A percentile compares a stretch with the other conserved stretches of the same genome.
Conservation (phyloP, 305 asterid species). For the Fraxinus sp. region DNA sequence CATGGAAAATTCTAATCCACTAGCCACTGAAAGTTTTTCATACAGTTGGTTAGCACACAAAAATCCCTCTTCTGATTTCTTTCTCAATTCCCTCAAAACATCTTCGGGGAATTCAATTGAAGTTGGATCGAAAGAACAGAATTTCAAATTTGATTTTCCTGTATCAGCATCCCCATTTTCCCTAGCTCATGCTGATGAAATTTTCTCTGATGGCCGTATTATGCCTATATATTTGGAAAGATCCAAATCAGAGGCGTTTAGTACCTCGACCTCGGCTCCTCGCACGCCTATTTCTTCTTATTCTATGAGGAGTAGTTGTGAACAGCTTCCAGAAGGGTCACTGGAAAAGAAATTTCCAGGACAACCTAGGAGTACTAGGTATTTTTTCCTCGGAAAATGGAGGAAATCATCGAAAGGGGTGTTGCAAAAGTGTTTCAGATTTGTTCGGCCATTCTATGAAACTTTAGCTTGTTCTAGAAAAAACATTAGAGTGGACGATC, state of each 20-base stretch:
- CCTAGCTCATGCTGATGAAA: slow-evolving; percentile 60
- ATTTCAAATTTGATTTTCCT: slow-evolving; percentile 55
- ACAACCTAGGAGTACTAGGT: neutral
- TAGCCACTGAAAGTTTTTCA: slow-evolving; percentile 87
- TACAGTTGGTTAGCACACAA: slow-evolving; percentile 66
- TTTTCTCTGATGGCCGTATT: slow-evolving; percentile 60
- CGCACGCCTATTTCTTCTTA: slow-evolving; percentile 31
- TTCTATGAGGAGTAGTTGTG: slow-evolving; percentile 10
- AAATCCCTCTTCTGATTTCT: slow-evolving; percentile 31
- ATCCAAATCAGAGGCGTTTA: slow-evolving; percentile 16
- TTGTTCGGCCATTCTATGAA: slow-evolving; percentile 31
- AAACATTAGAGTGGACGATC: slow-evolving; percentile 49
- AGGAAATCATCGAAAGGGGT: slow-evolving; percentile 35
- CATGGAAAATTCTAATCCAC: slow-evolving; percentile 61
- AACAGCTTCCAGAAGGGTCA: neutral
- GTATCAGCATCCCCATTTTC: slow-evolving; percentile 27
- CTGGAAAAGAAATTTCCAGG: neutral
- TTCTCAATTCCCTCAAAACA: slow-evolving; percentile 26
- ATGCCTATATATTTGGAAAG: slow-evolving; percentile 40
- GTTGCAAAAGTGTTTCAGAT: slow-evolving; percentile 37
- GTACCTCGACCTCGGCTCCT: slow-evolving; percentile 27
- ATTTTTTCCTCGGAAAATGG: slow-evolving; percentile 34
- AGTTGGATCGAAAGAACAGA: slow-evolving; percentile 24
- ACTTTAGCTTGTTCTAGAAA: slow-evolving; percentile 36
- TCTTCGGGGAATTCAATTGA: slow-evolving; percentile 22